Evolutionary conservation across 1,139 yeast genomes (phyloP), one percentile per base, ranked within the genome.

Genomic region (Lodderomyces theae): DNA sequence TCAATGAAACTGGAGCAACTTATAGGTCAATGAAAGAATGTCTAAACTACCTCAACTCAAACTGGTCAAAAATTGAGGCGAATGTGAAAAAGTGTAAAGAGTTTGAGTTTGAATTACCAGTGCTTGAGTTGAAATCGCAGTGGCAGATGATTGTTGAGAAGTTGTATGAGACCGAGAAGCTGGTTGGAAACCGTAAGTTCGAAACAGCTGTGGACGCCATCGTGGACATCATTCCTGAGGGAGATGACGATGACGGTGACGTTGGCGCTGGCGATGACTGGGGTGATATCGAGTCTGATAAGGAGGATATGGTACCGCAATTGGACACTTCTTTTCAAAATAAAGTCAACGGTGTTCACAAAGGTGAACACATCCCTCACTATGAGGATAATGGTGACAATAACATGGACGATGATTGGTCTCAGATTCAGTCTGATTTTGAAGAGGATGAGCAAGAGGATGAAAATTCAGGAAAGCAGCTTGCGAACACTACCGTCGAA

Each of bases 71-170:
- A 15, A 54, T 68, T 1, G 48, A 49, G 5, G 42, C 47, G 30
- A 50, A 50, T 37, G 57, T 72, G 37, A 54, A 52, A 4, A 53
- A 50, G 32, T 66, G 77, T 45, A 55, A 58, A 3, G 50, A 55
- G 15, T 52, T 61, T 25, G 54, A 59, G 4, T 69, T 69, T 43
- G 50, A 46, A 8, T 61, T 54, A 44, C 69, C 74, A 1, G 47
- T 48, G 33, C 53, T 53, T 3, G 35, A 53, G 17, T 11, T 31
- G 5, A 11, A 19, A 31, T 4, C 17, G 15, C 24, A 31, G 16
- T 31, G 34, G 34, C 24, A 31, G 23, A 5, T 12, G 24, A 31
- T 31, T n/a, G 15, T 19, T 5, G 24, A 18, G 8, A 18, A 31
- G 11, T 31, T 31, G 13, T n/a, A 31, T 18, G 24, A 31, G 24